These are phyloP conservation scores for Coriaria nepalensis DNA, from an alignment of 306 rosid species.

Conservation along the genomic window DNA sequence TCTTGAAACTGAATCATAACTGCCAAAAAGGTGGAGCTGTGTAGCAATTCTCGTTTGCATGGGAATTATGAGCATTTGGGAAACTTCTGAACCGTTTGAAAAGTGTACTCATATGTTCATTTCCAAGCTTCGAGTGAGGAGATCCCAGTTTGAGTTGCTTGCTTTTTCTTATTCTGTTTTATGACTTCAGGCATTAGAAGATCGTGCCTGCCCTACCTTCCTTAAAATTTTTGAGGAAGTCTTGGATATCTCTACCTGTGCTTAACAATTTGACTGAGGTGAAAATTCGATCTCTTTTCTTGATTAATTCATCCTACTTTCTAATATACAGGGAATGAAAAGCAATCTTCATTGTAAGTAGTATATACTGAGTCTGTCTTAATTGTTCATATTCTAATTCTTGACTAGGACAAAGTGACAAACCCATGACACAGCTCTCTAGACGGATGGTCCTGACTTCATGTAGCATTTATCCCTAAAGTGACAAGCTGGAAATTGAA, in stretches of 20 bases:
- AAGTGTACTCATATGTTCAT: constrained; percentile 6
- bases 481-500: too few relatives aligned
- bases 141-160: constrained; percentile 14
- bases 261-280: constrained; percentile 26
- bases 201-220: constrained; percentile 5
- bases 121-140: constrained; percentile 11
- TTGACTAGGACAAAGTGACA: too few relatives aligned
- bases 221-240: constrained; percentile 9
- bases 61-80: constrained; percentile 25
- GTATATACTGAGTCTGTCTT: constrained; percentile 5
- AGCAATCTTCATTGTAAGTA: constrained; percentile 27
- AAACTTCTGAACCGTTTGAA: constrained; percentile 18
- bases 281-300: constrained; percentile 9
- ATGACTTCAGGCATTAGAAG: constrained; percentile 8
- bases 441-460: too few relatives aligned
- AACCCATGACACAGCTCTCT: too few relatives aligned
- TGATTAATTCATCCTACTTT: constrained; percentile 22
- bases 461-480: too few relatives aligned
- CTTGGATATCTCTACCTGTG: constrained; percentile 18
- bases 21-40: constrained; percentile 21
- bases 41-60: constrained; percentile 27
- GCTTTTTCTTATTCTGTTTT: constrained; percentile 9
- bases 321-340: constrained; percentile 27
- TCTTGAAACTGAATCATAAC: constrained; percentile 22
- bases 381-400: too few relatives aligned